Evolutionary conservation across 2,329 filamentous ascomycete species (phyloP).

Genomic region (Myotisia sp.): DNA sequence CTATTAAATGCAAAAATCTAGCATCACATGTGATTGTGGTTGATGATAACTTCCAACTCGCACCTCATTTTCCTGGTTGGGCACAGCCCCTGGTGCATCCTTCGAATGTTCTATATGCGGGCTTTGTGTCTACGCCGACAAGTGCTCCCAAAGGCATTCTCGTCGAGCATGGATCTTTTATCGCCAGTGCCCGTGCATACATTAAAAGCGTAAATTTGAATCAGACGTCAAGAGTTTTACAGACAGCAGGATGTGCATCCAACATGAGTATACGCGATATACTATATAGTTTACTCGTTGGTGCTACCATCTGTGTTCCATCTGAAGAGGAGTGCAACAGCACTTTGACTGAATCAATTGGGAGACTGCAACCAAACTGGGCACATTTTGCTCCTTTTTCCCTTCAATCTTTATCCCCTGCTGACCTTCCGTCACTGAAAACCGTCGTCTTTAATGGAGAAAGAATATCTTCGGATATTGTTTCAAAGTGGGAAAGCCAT

Average conservation of each 20-base stretch:
- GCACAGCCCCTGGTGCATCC: neutral
- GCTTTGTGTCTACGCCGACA: constrained; percentile 45
- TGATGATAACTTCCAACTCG: neutral
- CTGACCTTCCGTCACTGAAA: constrained; percentile 25
- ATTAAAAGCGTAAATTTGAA: constrained; percentile 34
- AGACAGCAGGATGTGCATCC: constrained; percentile 77
- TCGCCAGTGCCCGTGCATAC: constrained; percentile 29
- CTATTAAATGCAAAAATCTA: neutral
- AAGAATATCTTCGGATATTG: constrained; percentile 13
- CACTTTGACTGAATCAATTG: constrained; percentile 19
- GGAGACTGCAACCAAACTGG: constrained; percentile 23
- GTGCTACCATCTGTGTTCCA: constrained; percentile 32
- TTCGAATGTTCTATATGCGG: constrained; percentile 35
- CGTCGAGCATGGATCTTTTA: constrained; percentile 37
- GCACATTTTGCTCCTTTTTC: constrained; percentile 44
- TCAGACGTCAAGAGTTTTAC: constrained; percentile 43
- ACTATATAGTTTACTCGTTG: constrained; percentile 34
- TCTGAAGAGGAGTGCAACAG: constrained; percentile 26
- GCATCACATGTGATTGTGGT: neutral
- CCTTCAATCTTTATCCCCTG: constrained; percentile 27
- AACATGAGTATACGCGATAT: constrained; percentile 85
- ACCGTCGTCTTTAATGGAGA: constrained; percentile 22
- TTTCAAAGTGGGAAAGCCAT: constrained; percentile 16
- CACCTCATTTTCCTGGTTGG: neutral
- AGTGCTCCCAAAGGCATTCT: constrained; percentile 45